A percentile compares a stretch with the other conserved stretches of the same genome.
These are phyloP conservation scores for Solanum chiquidenum DNA, from an alignment of 257 asterid species.

Conservation along the genomic window DNA sequence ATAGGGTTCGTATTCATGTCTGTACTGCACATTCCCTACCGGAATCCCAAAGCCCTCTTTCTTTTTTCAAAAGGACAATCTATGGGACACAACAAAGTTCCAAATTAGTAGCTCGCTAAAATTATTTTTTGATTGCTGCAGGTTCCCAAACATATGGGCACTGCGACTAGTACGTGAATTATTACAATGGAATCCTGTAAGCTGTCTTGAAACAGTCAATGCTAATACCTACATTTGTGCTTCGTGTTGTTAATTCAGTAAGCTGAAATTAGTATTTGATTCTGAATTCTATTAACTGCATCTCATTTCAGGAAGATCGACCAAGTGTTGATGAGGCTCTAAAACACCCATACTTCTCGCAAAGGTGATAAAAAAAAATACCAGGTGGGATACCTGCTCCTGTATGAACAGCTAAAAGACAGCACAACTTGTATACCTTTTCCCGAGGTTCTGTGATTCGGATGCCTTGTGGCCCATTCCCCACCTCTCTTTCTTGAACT, in stretches of 20 bases:
- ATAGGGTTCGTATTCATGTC: constrained; percentile 49
- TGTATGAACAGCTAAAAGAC: not conserved
- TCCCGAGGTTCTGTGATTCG: not conserved
- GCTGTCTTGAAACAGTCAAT: constrained; percentile 8
- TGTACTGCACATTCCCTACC: not conserved
- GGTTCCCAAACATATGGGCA: constrained; percentile 78
- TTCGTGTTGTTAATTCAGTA: not conserved
- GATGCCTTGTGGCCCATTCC: not conserved
- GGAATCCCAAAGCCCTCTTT: not conserved
- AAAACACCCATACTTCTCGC: constrained; percentile 72
- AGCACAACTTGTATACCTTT: not conserved
- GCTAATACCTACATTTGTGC: not conserved
- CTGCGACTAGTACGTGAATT: constrained; percentile 82
- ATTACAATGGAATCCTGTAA: constrained; percentile 89
- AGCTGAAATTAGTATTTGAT: not conserved
- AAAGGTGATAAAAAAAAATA: not conserved
- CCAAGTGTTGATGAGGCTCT: constrained; percentile 80
- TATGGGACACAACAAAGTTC: not conserved
- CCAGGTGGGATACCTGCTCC: not conserved
- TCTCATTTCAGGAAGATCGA: constrained; percentile 60
- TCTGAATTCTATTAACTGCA: not conserved
- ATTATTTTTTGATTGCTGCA: constrained; percentile 10
- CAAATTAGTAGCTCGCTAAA: not conserved
- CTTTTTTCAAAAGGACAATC: not conserved
- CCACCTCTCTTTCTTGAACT: not conserved